Evolutionary conservation across 2,329 filamentous ascomycete genomes (phyloP), one percentile per base, ranked within the genome.

Genomic region (Orbilia quercus): DNA sequence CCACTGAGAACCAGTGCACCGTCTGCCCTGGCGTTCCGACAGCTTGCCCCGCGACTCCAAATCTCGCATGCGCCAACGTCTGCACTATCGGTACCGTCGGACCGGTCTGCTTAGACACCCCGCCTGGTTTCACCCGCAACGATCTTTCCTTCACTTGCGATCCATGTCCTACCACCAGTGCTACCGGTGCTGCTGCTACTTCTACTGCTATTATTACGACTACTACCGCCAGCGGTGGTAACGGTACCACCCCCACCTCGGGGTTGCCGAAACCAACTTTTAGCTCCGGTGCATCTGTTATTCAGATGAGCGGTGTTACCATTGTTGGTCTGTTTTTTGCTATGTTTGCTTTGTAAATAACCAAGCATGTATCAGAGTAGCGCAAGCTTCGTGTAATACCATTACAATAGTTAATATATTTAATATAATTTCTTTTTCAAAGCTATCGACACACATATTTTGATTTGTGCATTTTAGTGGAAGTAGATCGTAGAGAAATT

Each of bases 221-320:
- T 31, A 9, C 28, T 31, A 5, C 4, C 9, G 9, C 28, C 28
- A 31, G 5, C 28, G 28, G 9, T 9, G 5, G 28, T 31, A 31
- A 4, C 28, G 28, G 28, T 9, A 31, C 5, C 28, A 31, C 28
- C 28, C 28, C 28, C 9, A 31, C 28, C 28, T 34, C 48, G 20
- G 31, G 31, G 1, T 20, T 55, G 2, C 51, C 51, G 22, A 18
- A 22, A 18, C 51, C 51, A 20, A 55, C 51, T 38, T 55, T 38
- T 55, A 55, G 31, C 31, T 55, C 51, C 14, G 51, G 31, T 5
- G 51, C 31, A 5, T 48, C 44, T 28, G 50, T 7, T n/a, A 28
- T 20, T 3, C 14, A 5, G 3, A 16, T 38, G 12, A 20, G 22
- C 28, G 50, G 50, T n/a, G 25, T 28, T 7, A 28, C n/a, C 20